phyloP scores from a whole-genome alignment of 2,329 filamentous ascomycete genomes.

The Blastomyces parvus region DNA sequence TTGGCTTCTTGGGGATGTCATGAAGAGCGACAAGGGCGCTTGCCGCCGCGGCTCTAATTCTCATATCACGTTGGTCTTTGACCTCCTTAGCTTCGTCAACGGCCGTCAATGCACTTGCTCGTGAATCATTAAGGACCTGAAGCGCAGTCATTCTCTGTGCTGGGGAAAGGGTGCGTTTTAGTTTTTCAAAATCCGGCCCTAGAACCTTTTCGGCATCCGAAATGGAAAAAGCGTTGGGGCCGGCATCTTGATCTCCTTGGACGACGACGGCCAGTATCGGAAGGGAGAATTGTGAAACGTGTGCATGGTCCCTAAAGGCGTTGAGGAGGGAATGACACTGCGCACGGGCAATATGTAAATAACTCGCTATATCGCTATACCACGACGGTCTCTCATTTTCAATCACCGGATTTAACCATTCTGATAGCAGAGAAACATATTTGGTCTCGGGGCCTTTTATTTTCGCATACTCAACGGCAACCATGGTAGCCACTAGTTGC shows the following conservation, averaged over 20 bases:
- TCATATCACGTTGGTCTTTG: constrained; percentile 73
- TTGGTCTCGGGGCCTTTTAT: constrained; percentile 28
- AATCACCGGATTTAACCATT: constrained; percentile 62
- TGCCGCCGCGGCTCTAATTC: constrained; percentile 76
- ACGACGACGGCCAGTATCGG: constrained; percentile 81
- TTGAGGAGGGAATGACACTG: constrained; percentile 86
- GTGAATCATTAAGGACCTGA: constrained; percentile 68
- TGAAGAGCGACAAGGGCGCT: constrained; percentile 82
- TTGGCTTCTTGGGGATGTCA: constrained; percentile 84
- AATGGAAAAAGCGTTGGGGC: constrained; percentile 85
- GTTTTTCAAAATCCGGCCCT: constrained; percentile 70
- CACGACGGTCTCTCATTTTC: constrained; percentile 70
- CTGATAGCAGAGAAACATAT: constrained; percentile 36
- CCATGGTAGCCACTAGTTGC: constrained; percentile 70
- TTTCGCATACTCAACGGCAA: constrained; percentile 81
- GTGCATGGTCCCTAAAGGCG: constrained; percentile 83
- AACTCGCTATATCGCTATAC: constrained; percentile 85
- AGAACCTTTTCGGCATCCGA: constrained; percentile 80
- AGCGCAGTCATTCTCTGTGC: constrained; percentile 77
- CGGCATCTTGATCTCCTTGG: constrained; percentile 84
- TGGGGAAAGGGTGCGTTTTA: constrained; percentile 82
- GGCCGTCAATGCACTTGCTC: constrained; percentile 56
- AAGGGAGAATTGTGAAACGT: constrained; percentile 63
- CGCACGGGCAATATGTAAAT: constrained; percentile 76
- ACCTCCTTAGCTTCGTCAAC: constrained; percentile 70